Base-by-base conservation (phyloP, 176 grass and related monocot genomes). In the Oryza glaberrima region DNA sequence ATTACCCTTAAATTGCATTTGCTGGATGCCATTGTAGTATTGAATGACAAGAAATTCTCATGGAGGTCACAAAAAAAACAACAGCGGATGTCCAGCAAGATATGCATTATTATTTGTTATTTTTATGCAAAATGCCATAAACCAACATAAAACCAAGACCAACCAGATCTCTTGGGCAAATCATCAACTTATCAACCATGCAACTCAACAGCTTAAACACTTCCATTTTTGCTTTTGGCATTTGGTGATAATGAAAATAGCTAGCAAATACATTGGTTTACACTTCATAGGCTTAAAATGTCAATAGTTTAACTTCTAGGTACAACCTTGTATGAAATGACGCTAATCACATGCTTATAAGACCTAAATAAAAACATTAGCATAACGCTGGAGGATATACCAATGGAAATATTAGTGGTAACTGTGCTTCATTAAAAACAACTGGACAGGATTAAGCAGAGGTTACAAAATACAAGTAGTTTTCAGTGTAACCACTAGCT, bases 221-320 rank as follows among this genome's bases (percentile, higher is more conserved):
- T 75, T 11, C 3, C 0, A 4, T 3, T 65, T 66, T 26, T 28
- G n/a, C 63, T 66, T 28, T 83, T 67, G 44, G 41, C 40, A 74
- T 74, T 65, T 75, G 56, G 81, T 44, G 46, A 83, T 74, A 65
- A 74, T 63, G 11, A 47, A 74, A 25, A 73, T 38, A 10, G 43
- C 8, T 73, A 82, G n/a, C 36, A 63, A 58, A 22, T 70, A 58
- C 41, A 75, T 34, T 32, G 64, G 44, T 65, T 65, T 64, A 65
- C 23, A 83, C 7, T 74, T 65, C 30, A 43, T 46, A 38, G 40
- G 16, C 56, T 73, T 34, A 72, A 10, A 73, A 0, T 54, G 44
- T 74, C 40, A 10, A 82, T 65, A 72, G 41, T 82, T 58, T 64
- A 82, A 45, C 54, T 73, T 61, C 30, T n/a, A 73, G 17, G 9